Percentiles rank a stretch among this genome's conserved stretches.
These are phyloP conservation scores for Ophiostoma australiae DNA, from an alignment of 2,329 filamentous ascomycete genomes.

Conservation along the genomic window DNA sequence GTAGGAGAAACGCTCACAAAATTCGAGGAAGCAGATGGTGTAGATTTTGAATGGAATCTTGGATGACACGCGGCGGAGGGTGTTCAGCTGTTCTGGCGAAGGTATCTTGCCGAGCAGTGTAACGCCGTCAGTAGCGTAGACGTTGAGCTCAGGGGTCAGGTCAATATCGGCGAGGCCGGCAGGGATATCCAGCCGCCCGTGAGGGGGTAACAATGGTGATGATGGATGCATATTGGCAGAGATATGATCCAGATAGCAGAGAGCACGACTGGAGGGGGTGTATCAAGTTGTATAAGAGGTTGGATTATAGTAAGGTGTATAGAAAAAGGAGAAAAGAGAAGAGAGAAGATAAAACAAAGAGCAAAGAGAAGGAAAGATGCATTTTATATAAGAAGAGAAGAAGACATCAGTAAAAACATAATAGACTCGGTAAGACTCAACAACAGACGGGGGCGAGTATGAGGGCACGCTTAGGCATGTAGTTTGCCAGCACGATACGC, in stretches of 20 bases:
- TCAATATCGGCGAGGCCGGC: neutral
- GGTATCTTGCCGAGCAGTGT: neutral
- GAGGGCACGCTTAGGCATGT: neutral
- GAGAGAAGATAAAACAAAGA: neutral
- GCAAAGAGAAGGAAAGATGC: neutral
- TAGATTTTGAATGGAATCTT: conserved; percentile 56
- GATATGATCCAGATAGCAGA: no score
- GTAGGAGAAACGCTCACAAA: conserved; percentile 70
- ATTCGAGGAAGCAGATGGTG: conserved; percentile 61
- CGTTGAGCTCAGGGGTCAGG: neutral
- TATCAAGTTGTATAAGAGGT: neutral
- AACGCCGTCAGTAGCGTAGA: neutral
- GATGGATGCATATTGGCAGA: neutral
- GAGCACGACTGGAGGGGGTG: neutral
- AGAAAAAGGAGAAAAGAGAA: neutral
- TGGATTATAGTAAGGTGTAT: no score
- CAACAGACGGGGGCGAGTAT: no score
- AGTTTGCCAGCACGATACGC: no score
- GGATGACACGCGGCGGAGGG: conserved; percentile 32
- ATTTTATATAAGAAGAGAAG: neutral
- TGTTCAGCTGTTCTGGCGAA: conserved; percentile 36
- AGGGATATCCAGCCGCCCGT: neutral
- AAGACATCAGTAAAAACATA: neutral
- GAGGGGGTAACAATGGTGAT: neutral
- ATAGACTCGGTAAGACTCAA: neutral